Base-by-base conservation (phyloP, 1,284 basidiomycete species). In the Ustilago trichophora region DNA sequence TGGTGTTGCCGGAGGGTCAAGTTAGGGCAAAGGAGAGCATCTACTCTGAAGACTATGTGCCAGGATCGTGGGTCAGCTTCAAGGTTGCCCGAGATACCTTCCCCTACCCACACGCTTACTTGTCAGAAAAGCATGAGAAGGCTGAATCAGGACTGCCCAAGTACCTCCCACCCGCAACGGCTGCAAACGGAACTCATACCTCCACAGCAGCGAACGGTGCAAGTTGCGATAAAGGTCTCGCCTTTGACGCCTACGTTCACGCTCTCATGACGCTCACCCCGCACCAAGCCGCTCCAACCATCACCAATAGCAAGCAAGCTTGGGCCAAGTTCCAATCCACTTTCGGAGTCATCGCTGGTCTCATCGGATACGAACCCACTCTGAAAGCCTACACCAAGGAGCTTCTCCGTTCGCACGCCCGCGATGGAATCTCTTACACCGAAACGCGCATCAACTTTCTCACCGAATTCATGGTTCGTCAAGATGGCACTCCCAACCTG, bases 381-480 rank as follows among this genome's bases (percentile, higher is more conserved):
- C 87, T 85, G 72, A 75, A 81, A 11, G 83, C 85, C 57, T 90
- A 89, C 72, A 82, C 89, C 40, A 84, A 86, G 31, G 84, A 88
- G 67, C 89, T 90, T 71, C 82, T 91, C 45, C 78, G 83, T 27
- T 84, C 86, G 26, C 88, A 86, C 1, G 85, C 90, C 10, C 86
- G 86, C 29, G 90, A 92, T 77, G 89, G 89, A 0, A 87, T 91
- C 41, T 87, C 84, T 2, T 91, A 91, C 76, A 81, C 88, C 15
- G 91, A 91, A 81, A 83, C 86, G 3, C 86, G 90, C 31, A 84
- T 91, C 49, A 88, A 89, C 77, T 91, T 91, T 73, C 82, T 84
- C 36, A 53, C 75, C 79, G 66, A 87, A 85, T 88, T 89, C 57
- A 88, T 89, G 85, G 71, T 84, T 42, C 85, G 85, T n/a, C 83